Base-by-base conservation (phyloP, 768 basidiomycete genomes). In the Hypholoma sublateritium region DNA sequence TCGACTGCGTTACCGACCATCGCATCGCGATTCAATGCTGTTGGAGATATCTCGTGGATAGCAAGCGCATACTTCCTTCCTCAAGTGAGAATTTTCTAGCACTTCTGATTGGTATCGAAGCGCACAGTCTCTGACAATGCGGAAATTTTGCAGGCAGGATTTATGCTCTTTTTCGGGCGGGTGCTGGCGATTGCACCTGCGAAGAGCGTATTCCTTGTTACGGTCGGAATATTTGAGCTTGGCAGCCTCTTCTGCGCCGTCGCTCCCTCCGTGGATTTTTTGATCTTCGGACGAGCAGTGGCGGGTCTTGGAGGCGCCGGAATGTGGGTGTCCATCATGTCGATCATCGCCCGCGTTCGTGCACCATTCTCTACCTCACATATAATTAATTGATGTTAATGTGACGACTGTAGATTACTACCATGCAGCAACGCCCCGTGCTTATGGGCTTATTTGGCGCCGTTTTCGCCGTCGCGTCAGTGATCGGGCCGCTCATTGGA, bases 221-320 rank as follows among this genome's bases (percentile, higher is more conserved):
- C 42, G 1, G 63, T 67, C 22, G 21, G 21, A 34, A 55, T 65
- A 35, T 68, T 68, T 41, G 64, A 64, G 50, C 34, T 65, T 5
- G 65, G 67, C 8, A 59, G 59, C n/a, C 46, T 68, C 13, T 60
- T 80, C 37, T 81, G 78, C 61, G 81, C 75, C 28, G 68, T 72
- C 12, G 54, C 67, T 13, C 55, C 63, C 14, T 58, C 57, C 25
- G 59, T 59, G n/a, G 56, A 50, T 17, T 54, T 61, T 45, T 51
- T 68, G 39, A 68, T 68, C 35, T 45, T 64, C 17, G 67, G 67
- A 5, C 59, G 65, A 19, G 67, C 65, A 0, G 52, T 67, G 44
- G 55, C 67, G 37, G 67, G 67, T 21, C 50, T 64, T 36, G 67
- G 67, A 21, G 63, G 55, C 1, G 58, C 64, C 16, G 66, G 63